phyloP scores from a whole-genome alignment of 306 rosid genomes.

The Glycine soja region DNA sequence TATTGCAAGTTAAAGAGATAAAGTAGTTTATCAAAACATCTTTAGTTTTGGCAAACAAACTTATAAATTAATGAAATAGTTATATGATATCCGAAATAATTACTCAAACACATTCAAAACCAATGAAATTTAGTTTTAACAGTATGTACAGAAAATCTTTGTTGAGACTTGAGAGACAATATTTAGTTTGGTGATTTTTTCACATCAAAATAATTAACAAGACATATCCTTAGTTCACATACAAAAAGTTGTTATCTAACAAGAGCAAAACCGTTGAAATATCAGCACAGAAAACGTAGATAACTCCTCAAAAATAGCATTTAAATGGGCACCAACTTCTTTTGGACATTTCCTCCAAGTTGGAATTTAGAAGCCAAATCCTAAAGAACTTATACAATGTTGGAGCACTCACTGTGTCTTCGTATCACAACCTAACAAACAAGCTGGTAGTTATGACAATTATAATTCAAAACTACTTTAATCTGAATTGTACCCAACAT shows the following conservation, averaged over 20 bases:
- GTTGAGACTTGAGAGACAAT: not conserved
- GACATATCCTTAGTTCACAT: not conserved
- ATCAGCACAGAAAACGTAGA: not conserved
- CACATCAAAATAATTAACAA: not conserved
- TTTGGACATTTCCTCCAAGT: not conserved
- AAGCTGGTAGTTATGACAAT: not conserved
- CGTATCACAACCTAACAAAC: not conserved
- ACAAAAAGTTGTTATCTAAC: not conserved
- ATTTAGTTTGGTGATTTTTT: not conserved
- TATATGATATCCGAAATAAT: not conserved
- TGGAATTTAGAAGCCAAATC: slow-evolving; percentile 1
- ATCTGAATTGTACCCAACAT: not conserved
- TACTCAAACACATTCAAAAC: not conserved
- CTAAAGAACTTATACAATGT: not conserved
- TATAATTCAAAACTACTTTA: not conserved
- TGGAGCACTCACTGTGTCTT: not conserved
- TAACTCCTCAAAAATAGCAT: not conserved
- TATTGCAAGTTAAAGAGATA: not conserved
- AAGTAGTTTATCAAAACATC: not conserved
- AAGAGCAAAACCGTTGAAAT: not conserved
- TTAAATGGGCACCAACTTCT: not conserved
- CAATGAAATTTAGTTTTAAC: not conserved
- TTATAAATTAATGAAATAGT: too few relatives aligned
- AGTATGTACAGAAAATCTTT: not conserved
- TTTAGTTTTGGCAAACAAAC: too few relatives aligned